A percentile compares a stretch with the other conserved stretches of the same genome.
phyloP scores from a whole-genome alignment of 2,329 filamentous ascomycete species.

The Cercospora citrullina region DNA sequence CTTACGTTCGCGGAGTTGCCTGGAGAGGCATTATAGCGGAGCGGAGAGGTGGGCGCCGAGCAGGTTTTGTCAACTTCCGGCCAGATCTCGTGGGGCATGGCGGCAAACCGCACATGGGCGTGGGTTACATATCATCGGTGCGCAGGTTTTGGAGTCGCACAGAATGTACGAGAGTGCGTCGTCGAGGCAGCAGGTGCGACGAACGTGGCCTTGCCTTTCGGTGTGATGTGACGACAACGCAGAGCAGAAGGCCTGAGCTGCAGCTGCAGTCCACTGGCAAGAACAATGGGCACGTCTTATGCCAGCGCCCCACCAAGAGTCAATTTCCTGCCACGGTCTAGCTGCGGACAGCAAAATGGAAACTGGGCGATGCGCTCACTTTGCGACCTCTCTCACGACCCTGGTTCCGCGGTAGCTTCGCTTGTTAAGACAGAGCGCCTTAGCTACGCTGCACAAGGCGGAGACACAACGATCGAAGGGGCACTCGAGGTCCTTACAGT shows the following conservation, averaged over 20 bases:
- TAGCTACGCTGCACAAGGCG: too few species aligned
- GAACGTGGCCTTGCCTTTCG: background rate
- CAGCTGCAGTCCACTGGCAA: background rate
- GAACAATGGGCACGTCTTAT: background rate
- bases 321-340: too few species aligned
- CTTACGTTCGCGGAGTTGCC: background rate
- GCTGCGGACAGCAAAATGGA: too few species aligned
- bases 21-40: background rate
- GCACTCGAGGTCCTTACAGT: too few species aligned
- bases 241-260: background rate
- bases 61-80: conserved; percentile 1
- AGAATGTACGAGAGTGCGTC: background rate
- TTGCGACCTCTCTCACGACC: too few species aligned
- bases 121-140: conserved; percentile 1
- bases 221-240: background rate
- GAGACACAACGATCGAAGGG: too few species aligned
- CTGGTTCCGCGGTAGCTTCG: too few species aligned
- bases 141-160: background rate
- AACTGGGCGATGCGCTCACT: too few species aligned
- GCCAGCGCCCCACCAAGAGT: background rate
- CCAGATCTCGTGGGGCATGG: background rate
- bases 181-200: conserved; percentile 5
- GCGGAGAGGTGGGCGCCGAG: background rate
- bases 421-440: too few species aligned
- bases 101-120: conserved; percentile 1